Base-by-base conservation (phyloP, 768 basidiomycete genomes). In the Tylopilus cervinicoccineus region DNA sequence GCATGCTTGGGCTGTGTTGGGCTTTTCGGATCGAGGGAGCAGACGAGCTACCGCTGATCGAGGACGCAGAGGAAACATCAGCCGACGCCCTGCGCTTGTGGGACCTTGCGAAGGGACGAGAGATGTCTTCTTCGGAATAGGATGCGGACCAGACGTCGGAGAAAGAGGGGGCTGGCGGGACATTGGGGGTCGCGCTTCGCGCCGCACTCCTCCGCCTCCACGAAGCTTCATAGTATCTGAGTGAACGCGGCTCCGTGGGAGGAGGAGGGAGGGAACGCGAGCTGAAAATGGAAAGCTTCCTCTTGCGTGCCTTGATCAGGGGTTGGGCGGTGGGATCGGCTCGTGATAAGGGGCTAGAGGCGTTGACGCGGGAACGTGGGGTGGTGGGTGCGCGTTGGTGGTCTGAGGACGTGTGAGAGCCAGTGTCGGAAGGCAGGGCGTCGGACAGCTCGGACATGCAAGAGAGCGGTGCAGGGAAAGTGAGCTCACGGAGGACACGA, bases 391-490 rank as follows among this genome's bases (percentile, higher is more conserved):
- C 43, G 22, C 45, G 51, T 4, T 36, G 51, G 8, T 9, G 26
- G 5, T 49, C 47, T 3, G 52, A 47, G 6, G 43, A 36, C 17
- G 32, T 50, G 32, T 55, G 46, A 2, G 34, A 43, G 33, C 36
- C 42, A 31, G 48, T 17, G 40, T 54, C 53, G 7, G 56, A 47
- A 13, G 50, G 10, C 7, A 41, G 49, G 19, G 27, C 36, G 17
- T 62, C 54, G n/a, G 50, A 34, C 11, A 52, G 23, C 20, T 68
- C 58, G 6, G 64, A 53, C 3, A 41, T 50, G 52, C 77, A 80
- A 13, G 83, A 83, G 5, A 91, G 72, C 0, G 88, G 88, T 6
- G 85, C 78, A 20, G 88, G 88, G 63, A 90, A 89, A 9, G 76
- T 79, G 48, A 91, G 75, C 53, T 87, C 80, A 38, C 81, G 72